phyloP scores from a whole-genome alignment of 495 filamentous ascomycete species.

The Daldinia concentrica region DNA sequence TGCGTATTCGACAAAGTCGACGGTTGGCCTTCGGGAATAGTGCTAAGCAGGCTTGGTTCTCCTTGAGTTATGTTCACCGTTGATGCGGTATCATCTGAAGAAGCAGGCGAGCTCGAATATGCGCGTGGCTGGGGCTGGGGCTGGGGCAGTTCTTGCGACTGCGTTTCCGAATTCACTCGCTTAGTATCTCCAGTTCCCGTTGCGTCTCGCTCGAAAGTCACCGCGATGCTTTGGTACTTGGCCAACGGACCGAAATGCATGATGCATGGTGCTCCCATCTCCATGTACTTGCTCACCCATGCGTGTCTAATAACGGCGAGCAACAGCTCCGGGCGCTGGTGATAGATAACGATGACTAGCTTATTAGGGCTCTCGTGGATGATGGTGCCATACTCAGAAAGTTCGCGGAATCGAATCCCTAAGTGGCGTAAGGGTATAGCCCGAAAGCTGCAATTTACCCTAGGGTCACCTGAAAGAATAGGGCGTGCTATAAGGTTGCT shows the following conservation, averaged over 20 bases:
- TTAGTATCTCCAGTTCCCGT: background rate
- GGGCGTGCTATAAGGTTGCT: background rate
- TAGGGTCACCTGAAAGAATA: background rate
- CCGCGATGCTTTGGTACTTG: background rate
- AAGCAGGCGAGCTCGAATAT: background rate
- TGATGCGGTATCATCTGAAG: background rate
- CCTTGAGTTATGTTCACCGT: background rate
- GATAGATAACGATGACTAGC: background rate
- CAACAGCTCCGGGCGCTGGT: background rate
- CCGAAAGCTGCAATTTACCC: slow-evolving; percentile 16
- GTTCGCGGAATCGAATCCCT: background rate
- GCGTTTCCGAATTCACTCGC: no score
- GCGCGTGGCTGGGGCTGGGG: background rate
- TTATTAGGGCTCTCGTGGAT: slow-evolving; percentile 18
- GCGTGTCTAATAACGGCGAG: slow-evolving; percentile 8
- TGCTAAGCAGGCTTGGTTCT: background rate
- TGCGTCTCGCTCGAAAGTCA: background rate
- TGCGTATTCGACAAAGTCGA: background rate
- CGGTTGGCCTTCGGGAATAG: background rate
- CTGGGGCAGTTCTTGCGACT: background rate
- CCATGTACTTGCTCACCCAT: slow-evolving; percentile 39
- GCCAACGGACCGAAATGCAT: slow-evolving; percentile 19
- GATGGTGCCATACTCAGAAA: slow-evolving; percentile 27
- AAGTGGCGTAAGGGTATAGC: slow-evolving; percentile 16
- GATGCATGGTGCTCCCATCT: slow-evolving; percentile 1